A percentile compares a stretch with the other conserved stretches of the same genome.
Evolutionary conservation across 2,329 filamentous ascomycete genomes (phyloP).

Genomic region (Aspergillus sp.): DNA sequence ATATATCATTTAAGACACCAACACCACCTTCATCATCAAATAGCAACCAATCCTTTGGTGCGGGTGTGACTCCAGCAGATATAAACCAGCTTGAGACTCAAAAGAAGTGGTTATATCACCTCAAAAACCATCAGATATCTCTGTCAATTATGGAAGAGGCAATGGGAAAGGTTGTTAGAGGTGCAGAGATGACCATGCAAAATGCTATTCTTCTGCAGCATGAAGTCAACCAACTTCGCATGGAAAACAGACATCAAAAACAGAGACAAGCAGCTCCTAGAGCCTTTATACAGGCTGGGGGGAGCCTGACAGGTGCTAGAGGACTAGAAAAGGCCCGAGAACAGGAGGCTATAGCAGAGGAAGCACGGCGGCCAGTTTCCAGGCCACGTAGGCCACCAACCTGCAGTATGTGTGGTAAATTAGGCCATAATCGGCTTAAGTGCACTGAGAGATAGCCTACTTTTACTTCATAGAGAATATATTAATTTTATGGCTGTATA

Average conservation of each 20-base stretch:
- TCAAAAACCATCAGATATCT: slow-evolving; percentile 3
- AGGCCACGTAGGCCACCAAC: background rate
- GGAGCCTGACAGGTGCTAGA: background rate
- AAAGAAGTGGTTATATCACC: slow-evolving; percentile 1
- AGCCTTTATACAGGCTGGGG: background rate
- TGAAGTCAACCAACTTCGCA: background rate
- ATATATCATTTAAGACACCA: background rate
- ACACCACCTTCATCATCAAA: background rate
- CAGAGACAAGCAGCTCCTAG: background rate
- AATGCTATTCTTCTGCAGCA: background rate
- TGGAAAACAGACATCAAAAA: background rate
- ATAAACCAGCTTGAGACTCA: background rate
- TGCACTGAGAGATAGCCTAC: background rate
- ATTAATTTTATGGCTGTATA: too few species aligned
- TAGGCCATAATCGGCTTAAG: background rate
- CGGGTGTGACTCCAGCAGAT: background rate
- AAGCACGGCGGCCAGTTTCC: slow-evolving; percentile 1
- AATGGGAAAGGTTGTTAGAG: background rate
- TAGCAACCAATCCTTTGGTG: background rate
- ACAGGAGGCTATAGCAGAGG: slow-evolving; percentile 1
- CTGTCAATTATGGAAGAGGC: background rate
- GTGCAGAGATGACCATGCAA: background rate
- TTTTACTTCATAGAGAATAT: too few species aligned
- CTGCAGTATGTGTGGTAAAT: background rate
- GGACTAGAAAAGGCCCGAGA: background rate